Percentiles rank a stretch among this genome's conserved stretches.
These are phyloP conservation scores for Tricholoma bakamatsutake DNA, from an alignment of 768 basidiomycete species.

Conservation along the genomic window DNA sequence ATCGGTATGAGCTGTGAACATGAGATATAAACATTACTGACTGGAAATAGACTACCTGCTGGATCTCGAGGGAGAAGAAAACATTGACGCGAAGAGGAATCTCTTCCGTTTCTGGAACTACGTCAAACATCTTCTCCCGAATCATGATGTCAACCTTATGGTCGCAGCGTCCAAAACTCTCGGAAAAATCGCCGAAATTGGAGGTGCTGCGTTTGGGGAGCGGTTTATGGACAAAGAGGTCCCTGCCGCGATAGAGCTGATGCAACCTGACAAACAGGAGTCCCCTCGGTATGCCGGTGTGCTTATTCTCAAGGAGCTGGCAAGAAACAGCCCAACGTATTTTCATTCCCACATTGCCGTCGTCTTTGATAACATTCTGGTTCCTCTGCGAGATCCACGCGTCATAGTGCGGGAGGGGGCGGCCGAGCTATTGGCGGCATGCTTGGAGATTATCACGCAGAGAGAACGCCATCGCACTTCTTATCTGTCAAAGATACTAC, in stretches of 20 bases:
- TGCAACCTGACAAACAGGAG: constrained; percentile 78
- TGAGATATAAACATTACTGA: neutral
- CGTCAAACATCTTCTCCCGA: constrained; percentile 87
- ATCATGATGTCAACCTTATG: constrained; percentile 91
- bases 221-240: constrained; percentile 89
- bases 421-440: constrained; percentile 88
- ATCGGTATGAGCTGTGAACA: constrained; percentile 53
- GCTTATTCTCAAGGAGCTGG: constrained; percentile 89
- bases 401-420: constrained; percentile 91
- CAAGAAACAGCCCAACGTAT: constrained; percentile 79
- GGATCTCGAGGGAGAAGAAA: constrained; percentile 72
- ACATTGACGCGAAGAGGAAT: constrained; percentile 72
- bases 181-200: constrained; percentile 80
- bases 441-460: constrained; percentile 79
- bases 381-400: constrained; percentile 82
- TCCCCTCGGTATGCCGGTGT: constrained; percentile 90
- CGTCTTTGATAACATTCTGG: constrained; percentile 90
- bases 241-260: constrained; percentile 72
- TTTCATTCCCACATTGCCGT: constrained; percentile 85
- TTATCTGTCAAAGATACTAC: constrained; percentile 76
- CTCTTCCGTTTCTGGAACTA: constrained; percentile 89
- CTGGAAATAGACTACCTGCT: constrained; percentile 57
- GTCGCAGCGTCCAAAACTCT: constrained; percentile 89
- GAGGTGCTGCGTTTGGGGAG: constrained; percentile 80
- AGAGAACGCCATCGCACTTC: constrained; percentile 64